phyloP scores from a whole-genome alignment of 2,329 filamentous ascomycete genomes.

The Scytalidium lignicola region DNA sequence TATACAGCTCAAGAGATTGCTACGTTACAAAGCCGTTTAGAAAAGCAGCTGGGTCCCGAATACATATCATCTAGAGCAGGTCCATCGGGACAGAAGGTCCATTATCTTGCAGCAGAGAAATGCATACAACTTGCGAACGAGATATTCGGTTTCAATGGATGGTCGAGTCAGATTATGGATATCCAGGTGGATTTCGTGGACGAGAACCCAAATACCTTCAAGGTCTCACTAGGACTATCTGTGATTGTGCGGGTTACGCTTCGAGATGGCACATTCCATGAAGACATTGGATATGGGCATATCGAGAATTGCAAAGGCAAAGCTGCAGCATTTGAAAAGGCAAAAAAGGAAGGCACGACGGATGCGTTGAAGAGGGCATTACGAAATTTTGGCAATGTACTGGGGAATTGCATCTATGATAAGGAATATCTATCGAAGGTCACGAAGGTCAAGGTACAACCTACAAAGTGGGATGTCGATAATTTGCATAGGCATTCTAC shows the following conservation, averaged over 20 bases:
- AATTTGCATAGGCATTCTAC: constrained; percentile 78
- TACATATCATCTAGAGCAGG: constrained; percentile 87
- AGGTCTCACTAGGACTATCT: constrained; percentile 78
- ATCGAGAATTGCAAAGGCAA: constrained; percentile 96
- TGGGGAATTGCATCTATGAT: constrained; percentile 99
- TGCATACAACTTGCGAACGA: constrained; percentile 93
- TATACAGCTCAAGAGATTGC: constrained; percentile 91
- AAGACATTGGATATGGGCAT: constrained; percentile 95
- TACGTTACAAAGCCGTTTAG: constrained; percentile 76
- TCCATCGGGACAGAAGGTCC: constrained; percentile 77
- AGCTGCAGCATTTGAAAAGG: constrained; percentile 93
- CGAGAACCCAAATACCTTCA: constrained; percentile 71
- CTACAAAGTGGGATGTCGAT: constrained; percentile 72
- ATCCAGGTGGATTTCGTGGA: constrained; percentile 95
- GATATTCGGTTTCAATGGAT: constrained; percentile 95
- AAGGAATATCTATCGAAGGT: constrained; percentile 88
- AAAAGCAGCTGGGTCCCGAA: constrained; percentile 92
- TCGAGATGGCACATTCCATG: constrained; percentile 91
- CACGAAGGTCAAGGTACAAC: constrained; percentile 78
- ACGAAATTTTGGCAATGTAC: constrained; percentile 88
- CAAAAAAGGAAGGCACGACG: constrained; percentile 96
- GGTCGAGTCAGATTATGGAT: constrained; percentile 93
- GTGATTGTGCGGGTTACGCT: constrained; percentile 88
- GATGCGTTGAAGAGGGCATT: constrained; percentile 87
- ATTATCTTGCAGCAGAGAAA: constrained; percentile 95